Percentiles rank a stretch among this genome's conserved stretches.
These are phyloP conservation scores for Xylariaceae sp. DNA, from an alignment of 2,329 filamentous ascomycete genomes.

Conservation along the genomic window DNA sequence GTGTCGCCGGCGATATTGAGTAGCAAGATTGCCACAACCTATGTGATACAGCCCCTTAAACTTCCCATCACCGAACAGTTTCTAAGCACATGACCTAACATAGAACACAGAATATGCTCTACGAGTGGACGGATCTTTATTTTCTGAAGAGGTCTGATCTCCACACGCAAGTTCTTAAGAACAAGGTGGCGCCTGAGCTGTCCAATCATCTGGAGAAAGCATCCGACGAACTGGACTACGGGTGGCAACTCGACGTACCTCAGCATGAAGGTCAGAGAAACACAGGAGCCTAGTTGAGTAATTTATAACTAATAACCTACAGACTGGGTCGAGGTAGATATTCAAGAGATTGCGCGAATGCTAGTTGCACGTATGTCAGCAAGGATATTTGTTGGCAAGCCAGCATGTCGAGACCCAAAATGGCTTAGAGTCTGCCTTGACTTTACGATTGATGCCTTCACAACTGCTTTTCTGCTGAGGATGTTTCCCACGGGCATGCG, in stretches of 20 bases:
- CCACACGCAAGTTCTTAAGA: background rate
- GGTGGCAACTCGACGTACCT: background rate
- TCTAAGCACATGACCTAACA: background rate
- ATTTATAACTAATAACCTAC: background rate
- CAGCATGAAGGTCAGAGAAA: constrained; percentile 1
- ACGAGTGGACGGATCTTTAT: background rate
- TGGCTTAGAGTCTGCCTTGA: background rate
- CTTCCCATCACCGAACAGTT: background rate
- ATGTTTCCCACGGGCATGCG: background rate
- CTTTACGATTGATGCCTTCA: background rate
- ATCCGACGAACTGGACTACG: background rate
- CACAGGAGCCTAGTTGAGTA: background rate
- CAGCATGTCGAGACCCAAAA: background rate
- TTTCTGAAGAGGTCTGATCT: background rate
- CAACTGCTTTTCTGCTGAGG: background rate
- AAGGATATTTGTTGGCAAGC: background rate
- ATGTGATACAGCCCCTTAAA: background rate
- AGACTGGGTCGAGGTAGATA: constrained; percentile 1
- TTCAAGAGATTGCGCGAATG: background rate
- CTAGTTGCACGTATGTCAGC: background rate
- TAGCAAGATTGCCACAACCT: background rate
- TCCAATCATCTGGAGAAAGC: background rate
- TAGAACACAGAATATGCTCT: background rate
- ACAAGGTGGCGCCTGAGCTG: constrained; percentile 1
- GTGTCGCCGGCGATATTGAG: background rate